Base-by-base conservation (phyloP, 2,329 filamentous ascomycete genomes). In the Fonsecaea monophora region DNA sequence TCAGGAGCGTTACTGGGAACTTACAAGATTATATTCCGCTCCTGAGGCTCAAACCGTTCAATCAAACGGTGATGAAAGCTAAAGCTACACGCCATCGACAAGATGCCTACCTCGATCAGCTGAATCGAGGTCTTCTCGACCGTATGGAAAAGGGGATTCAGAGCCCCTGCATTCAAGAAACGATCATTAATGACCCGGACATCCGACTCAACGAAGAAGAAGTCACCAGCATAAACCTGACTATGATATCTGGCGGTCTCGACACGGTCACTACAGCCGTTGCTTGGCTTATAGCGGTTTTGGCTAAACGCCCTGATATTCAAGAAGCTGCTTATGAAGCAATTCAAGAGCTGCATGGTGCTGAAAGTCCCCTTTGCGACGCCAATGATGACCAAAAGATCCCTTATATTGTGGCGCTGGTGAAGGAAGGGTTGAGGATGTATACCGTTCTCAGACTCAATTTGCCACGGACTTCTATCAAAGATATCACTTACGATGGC, bases 231-330 rank as follows among this genome's bases (percentile, higher is more conserved):
- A 90, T 90, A 71, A 88, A 85, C 68, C 75, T 90, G 68, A 90
- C 88, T 0, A 90, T 90, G 88, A 78, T 90, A 4, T 88, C 86
- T 0, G 88, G 88, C 0, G 88, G 88, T 0, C 78, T 90, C 2
- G 88, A 90, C 68, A 90, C 88, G 0, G 83, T 90, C 45, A 89
- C 87, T 1, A 90, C 87, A 0, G 79, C 88, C 4, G 83, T 90
- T 0, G 85, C 87, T 4, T 90, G 88, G 88, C 87, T 85, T 71
- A 82, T 90, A 57, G 86, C 84, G 0, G 79, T 88, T 35, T 77
- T 90, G 4, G 82, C 86, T 0, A 82, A 86, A 55, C 81, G 86
- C 25, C 84, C 83, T 0, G 87, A 90, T 65, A 82, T 90, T 4
- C 88, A 90, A 70, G 80, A 85, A 3, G 87, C 85, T 72, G 88